Conservation (phyloP, 169 alveolate genomes). For the Cryptosporidium ubiquitum region DNA sequence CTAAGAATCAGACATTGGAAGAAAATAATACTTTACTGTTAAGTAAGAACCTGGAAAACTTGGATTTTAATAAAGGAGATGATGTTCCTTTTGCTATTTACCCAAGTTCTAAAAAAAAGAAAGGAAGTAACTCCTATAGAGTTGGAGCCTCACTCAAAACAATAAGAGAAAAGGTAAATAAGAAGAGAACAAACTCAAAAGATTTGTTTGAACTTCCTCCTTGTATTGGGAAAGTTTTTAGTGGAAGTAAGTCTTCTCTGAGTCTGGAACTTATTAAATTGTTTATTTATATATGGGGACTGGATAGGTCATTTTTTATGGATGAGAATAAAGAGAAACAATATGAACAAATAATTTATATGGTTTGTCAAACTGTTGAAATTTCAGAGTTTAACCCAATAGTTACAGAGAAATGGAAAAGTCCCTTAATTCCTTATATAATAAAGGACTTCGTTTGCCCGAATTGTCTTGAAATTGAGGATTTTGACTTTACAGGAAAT, state of each 20-base stretch:
- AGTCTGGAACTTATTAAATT: constrained; percentile 8
- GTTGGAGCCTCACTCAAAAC: neutral
- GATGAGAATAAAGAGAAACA: constrained; percentile 15
- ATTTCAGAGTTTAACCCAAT: constrained; percentile 43
- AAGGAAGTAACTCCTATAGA: neutral
- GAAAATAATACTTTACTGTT: neutral
- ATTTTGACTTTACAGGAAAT: constrained; percentile 60
- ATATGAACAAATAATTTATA: constrained; percentile 16
- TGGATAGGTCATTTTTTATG: constrained; percentile 22
- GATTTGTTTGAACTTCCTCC: constrained; percentile 40
- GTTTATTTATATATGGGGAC: constrained; percentile 43
- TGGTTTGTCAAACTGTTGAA: constrained; percentile 33
- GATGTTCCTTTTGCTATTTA: constrained; percentile 34
- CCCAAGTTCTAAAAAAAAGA: neutral
- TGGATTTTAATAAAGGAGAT: neutral
- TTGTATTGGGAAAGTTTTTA: neutral
- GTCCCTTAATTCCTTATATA: constrained; percentile 24
- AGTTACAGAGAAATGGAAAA: constrained; percentile 18
- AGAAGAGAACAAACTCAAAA: neutral
- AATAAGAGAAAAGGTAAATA: neutral
- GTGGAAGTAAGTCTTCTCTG: neutral
- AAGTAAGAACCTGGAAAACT: neutral
- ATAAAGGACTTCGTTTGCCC: constrained; percentile 58
- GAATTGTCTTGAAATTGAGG: constrained; percentile 64
- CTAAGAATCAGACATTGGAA: neutral